Evolutionary conservation across 495 filamentous ascomycete species (phyloP).

Genomic region (Aspergillus diversus): DNA sequence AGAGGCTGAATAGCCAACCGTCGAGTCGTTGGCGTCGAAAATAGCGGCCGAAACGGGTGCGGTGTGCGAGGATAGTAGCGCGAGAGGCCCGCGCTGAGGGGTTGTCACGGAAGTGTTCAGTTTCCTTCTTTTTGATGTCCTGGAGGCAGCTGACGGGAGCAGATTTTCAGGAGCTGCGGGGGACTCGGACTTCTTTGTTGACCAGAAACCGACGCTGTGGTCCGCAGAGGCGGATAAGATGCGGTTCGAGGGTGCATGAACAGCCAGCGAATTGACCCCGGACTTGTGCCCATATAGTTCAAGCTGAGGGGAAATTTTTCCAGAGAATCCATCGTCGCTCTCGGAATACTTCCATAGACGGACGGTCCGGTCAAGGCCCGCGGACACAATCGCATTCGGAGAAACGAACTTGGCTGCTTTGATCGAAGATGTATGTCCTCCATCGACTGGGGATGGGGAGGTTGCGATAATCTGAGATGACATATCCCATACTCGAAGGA

Average conservation of each 20-base stretch:
- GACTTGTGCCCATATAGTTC: conserved; percentile 86
- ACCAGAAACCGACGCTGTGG: conserved; percentile 83
- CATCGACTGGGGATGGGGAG: conserved; percentile 60
- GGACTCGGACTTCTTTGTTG: conserved; percentile 69
- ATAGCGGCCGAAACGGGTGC: conserved; percentile 71
- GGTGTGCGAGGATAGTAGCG: conserved; percentile 71
- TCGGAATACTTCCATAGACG: conserved; percentile 87
- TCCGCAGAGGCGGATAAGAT: conserved; percentile 84
- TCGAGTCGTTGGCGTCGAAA: conserved; percentile 83
- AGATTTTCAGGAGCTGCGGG: conserved; percentile 69
- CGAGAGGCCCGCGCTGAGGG: conserved; percentile 78
- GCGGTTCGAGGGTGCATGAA: conserved; percentile 72
- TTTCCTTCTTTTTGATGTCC: conserved; percentile 76
- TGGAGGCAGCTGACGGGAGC: conserved; percentile 62
- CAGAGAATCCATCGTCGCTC: conserved; percentile 58
- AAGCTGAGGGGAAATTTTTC: conserved; percentile 70
- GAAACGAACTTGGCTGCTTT: conserved; percentile 83
- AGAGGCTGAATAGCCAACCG: conserved; percentile 85
- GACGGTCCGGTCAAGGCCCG: conserved; percentile 79
- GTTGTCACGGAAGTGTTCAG: conserved; percentile 63
- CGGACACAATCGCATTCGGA: conserved; percentile 73
- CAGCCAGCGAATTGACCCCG: conserved; percentile 73
- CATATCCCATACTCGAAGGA: conserved; percentile 85
- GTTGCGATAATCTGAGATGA: conserved; percentile 77
- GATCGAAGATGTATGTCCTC: conserved; percentile 74